These are phyloP conservation scores for Keqinozyma sinolaborantium DNA, from an alignment of 1,139 yeast genomes.

Conservation along the genomic window DNA sequence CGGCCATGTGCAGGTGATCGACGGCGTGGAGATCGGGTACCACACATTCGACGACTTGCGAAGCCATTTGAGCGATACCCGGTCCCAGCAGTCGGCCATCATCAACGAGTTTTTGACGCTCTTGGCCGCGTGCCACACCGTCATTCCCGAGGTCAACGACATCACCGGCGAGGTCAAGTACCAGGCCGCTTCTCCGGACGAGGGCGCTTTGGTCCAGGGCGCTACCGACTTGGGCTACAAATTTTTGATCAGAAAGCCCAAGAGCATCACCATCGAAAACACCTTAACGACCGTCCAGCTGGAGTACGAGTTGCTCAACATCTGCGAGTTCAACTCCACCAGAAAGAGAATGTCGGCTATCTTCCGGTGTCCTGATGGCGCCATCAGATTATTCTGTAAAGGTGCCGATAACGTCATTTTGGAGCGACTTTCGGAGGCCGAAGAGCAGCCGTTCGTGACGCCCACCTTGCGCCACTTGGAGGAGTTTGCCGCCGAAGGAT, in stretches of 20 bases:
- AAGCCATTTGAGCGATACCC: constrained; percentile 27
- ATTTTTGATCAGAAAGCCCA: constrained; percentile 83
- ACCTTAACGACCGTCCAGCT: constrained; percentile 32
- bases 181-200: constrained; percentile 99
- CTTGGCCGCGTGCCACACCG: constrained; percentile 94
- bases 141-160: constrained; percentile 80
- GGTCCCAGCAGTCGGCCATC: constrained; percentile 51
- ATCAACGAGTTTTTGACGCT: constrained; percentile 82
- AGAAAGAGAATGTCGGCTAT: constrained; percentile 97
- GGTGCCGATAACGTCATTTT: constrained; percentile 97
- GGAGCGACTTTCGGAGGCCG: constrained; percentile 67
- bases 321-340: constrained; percentile 96
- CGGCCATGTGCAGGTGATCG: constrained; percentile 62
- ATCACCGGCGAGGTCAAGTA: constrained; percentile 68
- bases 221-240: constrained; percentile 82
- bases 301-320: constrained; percentile 74
- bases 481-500: constrained; percentile 95
- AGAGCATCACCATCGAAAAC: constrained; percentile 66
- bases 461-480: constrained; percentile 86
- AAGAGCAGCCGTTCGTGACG: constrained; percentile 72
- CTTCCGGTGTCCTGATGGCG: constrained; percentile 91
- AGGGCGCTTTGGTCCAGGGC: constrained; percentile 97
- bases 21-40: constrained; percentile 81
- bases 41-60: constrained; percentile 65
- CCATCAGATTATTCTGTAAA: constrained; percentile 83